Percentiles rank a stretch among this genome's conserved stretches.
Evolutionary conservation across 768 basidiomycete species (phyloP).

Genomic region (Lepiota subincarnata): DNA sequence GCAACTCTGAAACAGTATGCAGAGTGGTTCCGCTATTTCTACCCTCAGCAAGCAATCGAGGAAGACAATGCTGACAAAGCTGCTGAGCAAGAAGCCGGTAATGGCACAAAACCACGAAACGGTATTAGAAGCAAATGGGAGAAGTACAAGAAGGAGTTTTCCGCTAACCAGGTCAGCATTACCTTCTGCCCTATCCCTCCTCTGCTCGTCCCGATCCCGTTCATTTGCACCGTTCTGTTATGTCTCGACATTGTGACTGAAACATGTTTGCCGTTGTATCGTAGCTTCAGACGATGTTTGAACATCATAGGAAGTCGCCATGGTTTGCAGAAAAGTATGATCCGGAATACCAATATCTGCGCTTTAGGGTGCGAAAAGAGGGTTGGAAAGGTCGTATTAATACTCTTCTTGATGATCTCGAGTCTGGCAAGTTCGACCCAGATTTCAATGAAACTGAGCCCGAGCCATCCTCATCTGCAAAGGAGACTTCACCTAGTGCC

Average conservation of each 20-base stretch:
- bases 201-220: constrained; percentile 17
- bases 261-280: constrained; percentile 34
- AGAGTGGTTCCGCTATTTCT: constrained; percentile 81
- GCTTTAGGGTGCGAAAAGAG: constrained; percentile 74
- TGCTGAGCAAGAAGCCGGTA: constrained; percentile 78
- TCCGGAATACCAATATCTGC: constrained; percentile 68
- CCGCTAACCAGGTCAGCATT: constrained; percentile 76
- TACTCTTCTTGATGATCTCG: constrained; percentile 74
- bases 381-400: constrained; percentile 78
- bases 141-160: constrained; percentile 90
- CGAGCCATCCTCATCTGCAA: constrained; percentile 47
- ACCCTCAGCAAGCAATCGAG: constrained; percentile 71
- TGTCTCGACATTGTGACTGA: constrained; percentile 24
- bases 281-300: constrained; percentile 94
- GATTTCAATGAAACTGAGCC: constrained; percentile 60
- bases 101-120: constrained; percentile 78
- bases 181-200: constrained; percentile 23
- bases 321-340: constrained; percentile 99
- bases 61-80: constrained; percentile 84
- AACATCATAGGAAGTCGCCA: constrained; percentile 90
- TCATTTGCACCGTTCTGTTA: constrained; percentile 16
- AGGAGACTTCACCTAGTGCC: constrained; percentile 46
- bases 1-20: constrained; percentile 80
- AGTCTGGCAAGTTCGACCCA: constrained; percentile 82
- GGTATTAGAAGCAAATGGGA: constrained; percentile 86